Percentiles rank a stretch among this genome's conserved stretches.
Conservation (phyloP, 2,329 filamentous ascomycete genomes). For the Trichophyton mentagrophytes region DNA sequence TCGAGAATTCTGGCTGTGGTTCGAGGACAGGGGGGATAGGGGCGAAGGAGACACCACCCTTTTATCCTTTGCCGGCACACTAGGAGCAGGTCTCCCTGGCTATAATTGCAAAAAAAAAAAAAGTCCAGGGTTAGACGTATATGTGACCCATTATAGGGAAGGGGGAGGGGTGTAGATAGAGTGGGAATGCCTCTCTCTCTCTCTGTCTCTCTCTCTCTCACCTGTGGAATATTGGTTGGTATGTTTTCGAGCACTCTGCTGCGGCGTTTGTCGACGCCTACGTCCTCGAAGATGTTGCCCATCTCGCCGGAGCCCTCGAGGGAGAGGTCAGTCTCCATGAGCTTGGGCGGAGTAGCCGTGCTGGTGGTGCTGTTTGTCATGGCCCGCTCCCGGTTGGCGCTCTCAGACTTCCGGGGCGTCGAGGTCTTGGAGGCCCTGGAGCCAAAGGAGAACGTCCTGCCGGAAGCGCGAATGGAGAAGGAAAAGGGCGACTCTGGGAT, state of each 20-base stretch:
- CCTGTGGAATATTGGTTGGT: conserved; percentile 10
- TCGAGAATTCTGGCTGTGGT: conserved; percentile 39
- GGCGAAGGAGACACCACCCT: conserved; percentile 24
- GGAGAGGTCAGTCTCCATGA: conserved; percentile 34
- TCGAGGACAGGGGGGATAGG: conserved; percentile 39
- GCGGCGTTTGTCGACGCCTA: conserved; percentile 27
- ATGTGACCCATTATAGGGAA: neutral
- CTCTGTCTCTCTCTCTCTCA: neutral
- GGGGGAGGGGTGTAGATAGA: neutral
- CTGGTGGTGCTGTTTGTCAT: conserved; percentile 41
- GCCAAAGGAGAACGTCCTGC: conserved; percentile 43
- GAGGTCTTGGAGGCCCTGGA: conserved; percentile 27
- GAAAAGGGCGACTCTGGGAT: conserved; percentile 26
- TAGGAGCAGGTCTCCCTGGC: conserved; percentile 4
- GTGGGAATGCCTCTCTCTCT: too few species aligned
- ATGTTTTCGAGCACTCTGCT: conserved; percentile 14
- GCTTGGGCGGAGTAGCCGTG: conserved; percentile 39
- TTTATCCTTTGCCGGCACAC: conserved; percentile 14
- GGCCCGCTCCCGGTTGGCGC: conserved; percentile 31
- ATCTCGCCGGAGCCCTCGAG: conserved; percentile 34
- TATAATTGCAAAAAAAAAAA: neutral
- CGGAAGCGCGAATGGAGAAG: conserved; percentile 34
- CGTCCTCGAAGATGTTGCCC: conserved; percentile 40
- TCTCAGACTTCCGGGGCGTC: conserved; percentile 10
- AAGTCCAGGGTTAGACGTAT: neutral